A percentile compares a stretch with the other conserved stretches of the same genome.
phyloP scores from a whole-genome alignment of 441 rosid genomes.

The Iberis amara region DNA sequence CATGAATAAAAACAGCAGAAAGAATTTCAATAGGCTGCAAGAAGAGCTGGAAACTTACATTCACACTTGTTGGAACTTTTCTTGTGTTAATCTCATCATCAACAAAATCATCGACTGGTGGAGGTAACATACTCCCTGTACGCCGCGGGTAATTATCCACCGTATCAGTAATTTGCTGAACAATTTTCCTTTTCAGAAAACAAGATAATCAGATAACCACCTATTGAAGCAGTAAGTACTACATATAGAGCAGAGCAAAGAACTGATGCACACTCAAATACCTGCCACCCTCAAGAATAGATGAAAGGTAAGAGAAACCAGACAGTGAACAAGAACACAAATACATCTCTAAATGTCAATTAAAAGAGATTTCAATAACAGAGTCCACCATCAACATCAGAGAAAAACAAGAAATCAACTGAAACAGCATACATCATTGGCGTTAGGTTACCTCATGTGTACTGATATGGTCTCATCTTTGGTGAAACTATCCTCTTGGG shows the following conservation, averaged over 20 bases:
- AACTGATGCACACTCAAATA: slow-evolving; percentile 13
- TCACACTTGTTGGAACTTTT: slow-evolving; percentile 31
- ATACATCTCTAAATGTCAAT: slow-evolving; percentile 2
- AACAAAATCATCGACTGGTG: slow-evolving; percentile 42
- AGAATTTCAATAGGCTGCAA: slow-evolving; percentile 12
- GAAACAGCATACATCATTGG: background rate
- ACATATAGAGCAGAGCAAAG: slow-evolving; percentile 9
- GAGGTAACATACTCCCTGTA: slow-evolving; percentile 49
- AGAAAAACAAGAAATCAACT: slow-evolving; percentile 6
- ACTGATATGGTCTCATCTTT: slow-evolving; percentile 58
- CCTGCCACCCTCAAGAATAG: slow-evolving; percentile 8
- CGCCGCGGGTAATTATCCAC: slow-evolving; percentile 33
- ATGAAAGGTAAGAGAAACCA: slow-evolving; percentile 17
- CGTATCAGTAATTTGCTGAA: slow-evolving; percentile 44
- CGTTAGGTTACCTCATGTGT: slow-evolving; percentile 40
- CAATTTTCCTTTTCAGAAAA: slow-evolving; percentile 38
- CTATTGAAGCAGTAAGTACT: slow-evolving; percentile 9
- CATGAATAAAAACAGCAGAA: slow-evolving; percentile 13
- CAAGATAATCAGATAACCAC: slow-evolving; percentile 22
- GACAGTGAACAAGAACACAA: slow-evolving; percentile 10
- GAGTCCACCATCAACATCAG: too few relatives aligned
- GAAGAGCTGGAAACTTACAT: slow-evolving; percentile 34
- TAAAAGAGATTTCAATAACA: slow-evolving; percentile 9
- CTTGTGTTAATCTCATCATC: slow-evolving; percentile 32
- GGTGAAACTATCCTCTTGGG: slow-evolving; percentile 58